phyloP scores from a whole-genome alignment of 306 rosid species.

The Prunus mira region DNA sequence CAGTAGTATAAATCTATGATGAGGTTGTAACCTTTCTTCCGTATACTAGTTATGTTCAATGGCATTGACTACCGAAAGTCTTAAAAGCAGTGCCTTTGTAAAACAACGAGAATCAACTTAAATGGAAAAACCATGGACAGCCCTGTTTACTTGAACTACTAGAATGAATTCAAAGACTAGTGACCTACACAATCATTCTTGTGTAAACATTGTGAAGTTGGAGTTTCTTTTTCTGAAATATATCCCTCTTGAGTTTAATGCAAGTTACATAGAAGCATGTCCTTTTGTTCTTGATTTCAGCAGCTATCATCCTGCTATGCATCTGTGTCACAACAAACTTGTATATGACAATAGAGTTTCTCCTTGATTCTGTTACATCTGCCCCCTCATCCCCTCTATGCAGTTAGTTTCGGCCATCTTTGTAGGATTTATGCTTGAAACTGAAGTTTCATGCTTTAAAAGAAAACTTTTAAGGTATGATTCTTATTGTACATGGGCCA shows the following conservation, averaged over 20 bases:
- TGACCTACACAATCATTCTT: neutral
- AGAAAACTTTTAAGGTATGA: neutral
- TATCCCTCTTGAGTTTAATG: neutral
- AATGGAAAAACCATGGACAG: neutral
- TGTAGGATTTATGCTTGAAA: neutral
- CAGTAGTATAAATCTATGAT: neutral
- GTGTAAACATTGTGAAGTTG: neutral
- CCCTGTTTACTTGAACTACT: neutral
- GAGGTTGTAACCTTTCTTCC: neutral
- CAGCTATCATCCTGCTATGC: neutral
- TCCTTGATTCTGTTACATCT: neutral
- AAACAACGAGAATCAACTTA: neutral
- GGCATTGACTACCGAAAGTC: neutral
- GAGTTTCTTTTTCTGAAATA: neutral
- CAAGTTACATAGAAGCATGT: neutral
- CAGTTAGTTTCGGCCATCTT: neutral
- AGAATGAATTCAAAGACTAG: neutral
- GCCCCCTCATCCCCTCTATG: neutral
- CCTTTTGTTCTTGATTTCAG: neutral
- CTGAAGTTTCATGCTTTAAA: neutral
- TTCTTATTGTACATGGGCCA: neutral
- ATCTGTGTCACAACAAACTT: neutral
- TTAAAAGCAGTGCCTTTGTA: neutral
- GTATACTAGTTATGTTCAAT: neutral
- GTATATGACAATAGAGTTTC: neutral